Evolutionary conservation across 768 basidiomycete genomes (phyloP).

Genomic region (Mycena leptocephala): DNA sequence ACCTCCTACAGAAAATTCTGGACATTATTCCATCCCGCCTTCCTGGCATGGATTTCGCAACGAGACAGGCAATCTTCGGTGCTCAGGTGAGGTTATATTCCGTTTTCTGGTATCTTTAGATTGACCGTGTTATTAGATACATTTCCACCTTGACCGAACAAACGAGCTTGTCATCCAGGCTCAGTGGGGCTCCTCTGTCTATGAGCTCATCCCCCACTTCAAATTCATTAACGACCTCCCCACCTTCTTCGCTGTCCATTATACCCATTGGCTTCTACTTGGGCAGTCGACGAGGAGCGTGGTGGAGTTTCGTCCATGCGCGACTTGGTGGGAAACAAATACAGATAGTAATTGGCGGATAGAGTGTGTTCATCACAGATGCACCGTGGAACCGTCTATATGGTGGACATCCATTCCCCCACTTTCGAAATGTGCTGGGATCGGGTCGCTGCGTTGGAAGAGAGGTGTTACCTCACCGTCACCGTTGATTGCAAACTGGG

Average conservation of each 20-base stretch:
- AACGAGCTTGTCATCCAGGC: no score
- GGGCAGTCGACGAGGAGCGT: slow-evolving; percentile 16
- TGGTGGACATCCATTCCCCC: slow-evolving; percentile 47
- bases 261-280: slow-evolving; percentile 53
- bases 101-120: not conserved
- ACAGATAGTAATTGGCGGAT: slow-evolving; percentile 50
- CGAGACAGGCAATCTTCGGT: slow-evolving; percentile 35
- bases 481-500: slow-evolving; percentile 1
- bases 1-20: slow-evolving; percentile 45
- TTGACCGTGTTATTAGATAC: no score
- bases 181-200: no score
- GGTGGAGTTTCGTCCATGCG: slow-evolving; percentile 52
- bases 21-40: slow-evolving; percentile 53
- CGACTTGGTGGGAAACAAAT: slow-evolving; percentile 45
- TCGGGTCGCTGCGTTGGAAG: slow-evolving; percentile 40
- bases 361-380: slow-evolving; percentile 38
- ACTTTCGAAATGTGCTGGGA: slow-evolving; percentile 42
- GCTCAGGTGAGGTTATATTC: slow-evolving; percentile 38
- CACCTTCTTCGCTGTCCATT: slow-evolving; percentile 42
- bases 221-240: slow-evolving; percentile 50
- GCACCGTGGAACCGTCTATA: not conserved
- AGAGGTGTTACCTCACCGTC: slow-evolving; percentile 31
- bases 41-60: slow-evolving; percentile 53
- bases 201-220: slow-evolving; percentile 54
- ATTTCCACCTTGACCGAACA: no score